Percentiles rank a stretch among this genome's conserved stretches.
Conservation (phyloP, 192 early-diverging fungal species). For the Dimargaris cristalligena region DNA sequence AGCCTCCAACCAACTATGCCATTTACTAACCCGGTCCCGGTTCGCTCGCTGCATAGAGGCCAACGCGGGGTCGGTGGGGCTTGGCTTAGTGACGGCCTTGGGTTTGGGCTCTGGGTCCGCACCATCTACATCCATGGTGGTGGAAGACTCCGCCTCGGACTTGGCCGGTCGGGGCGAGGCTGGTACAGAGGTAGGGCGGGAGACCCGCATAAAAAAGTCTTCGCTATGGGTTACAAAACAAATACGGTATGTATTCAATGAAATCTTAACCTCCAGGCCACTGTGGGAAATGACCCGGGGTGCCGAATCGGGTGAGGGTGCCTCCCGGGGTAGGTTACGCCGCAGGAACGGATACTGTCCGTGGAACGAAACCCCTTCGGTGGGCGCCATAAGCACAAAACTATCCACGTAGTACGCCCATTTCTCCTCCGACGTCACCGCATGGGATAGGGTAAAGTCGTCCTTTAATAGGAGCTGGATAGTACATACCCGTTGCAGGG, state of each 20-base stretch:
- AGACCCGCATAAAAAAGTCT: constrained; percentile 62
- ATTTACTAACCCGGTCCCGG: not conserved
- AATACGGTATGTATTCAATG: constrained; percentile 93
- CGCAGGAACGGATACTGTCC: constrained; percentile 56
- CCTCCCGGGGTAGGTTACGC: constrained; percentile 25
- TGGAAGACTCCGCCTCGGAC: not conserved
- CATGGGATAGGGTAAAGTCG: constrained; percentile 65
- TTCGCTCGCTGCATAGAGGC: not conserved
- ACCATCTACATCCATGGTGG: not conserved
- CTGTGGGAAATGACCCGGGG: constrained; percentile 37
- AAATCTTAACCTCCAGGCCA: constrained; percentile 91
- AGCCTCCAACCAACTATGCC: not conserved
- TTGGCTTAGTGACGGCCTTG: not conserved
- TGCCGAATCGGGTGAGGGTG: constrained; percentile 11
- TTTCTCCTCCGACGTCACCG: constrained; percentile 73
- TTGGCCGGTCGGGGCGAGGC: too few species aligned
- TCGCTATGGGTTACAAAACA: constrained; percentile 92
- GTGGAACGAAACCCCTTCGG: constrained; percentile 49
- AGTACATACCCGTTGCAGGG: constrained; percentile 18
- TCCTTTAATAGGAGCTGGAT: constrained; percentile 81
- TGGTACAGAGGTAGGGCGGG: constrained; percentile 9
- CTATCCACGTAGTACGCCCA: constrained; percentile 93
- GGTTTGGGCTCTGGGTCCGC: not conserved
- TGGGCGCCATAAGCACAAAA: constrained; percentile 75
- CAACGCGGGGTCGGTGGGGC: not conserved